Percentiles rank a stretch among this genome's conserved stretches.
These are phyloP conservation scores for Termitomyces sp. DNA, from an alignment of 768 basidiomycete species.

Conservation along the genomic window DNA sequence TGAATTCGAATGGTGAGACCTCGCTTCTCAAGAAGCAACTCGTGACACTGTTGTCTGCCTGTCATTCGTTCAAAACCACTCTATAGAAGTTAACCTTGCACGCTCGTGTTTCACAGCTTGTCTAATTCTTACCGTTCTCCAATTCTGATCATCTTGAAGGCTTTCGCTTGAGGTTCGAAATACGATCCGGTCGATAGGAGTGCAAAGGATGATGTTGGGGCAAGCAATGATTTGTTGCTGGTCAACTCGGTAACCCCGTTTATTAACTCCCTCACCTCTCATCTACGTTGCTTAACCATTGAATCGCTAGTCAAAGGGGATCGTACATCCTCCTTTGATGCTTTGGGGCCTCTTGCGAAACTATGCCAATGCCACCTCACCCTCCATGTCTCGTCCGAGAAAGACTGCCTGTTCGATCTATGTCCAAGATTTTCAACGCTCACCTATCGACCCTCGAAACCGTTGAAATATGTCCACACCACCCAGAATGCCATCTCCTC, in stretches of 20 bases:
- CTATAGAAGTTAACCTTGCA: conserved; percentile 29
- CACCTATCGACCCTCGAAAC: background rate
- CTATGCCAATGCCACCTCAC: conserved; percentile 14
- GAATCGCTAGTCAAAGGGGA: conserved; percentile 26
- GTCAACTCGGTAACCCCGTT: conserved; percentile 25
- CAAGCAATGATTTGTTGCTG: conserved; percentile 10
- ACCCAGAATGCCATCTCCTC: background rate
- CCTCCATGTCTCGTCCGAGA: background rate
- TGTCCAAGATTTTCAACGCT: background rate
- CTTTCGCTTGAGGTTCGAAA: conserved; percentile 30
- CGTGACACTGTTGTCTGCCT: conserved; percentile 19
- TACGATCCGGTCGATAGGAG: conserved; percentile 11
- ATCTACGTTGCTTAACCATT: conserved; percentile 26
- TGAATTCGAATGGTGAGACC: conserved; percentile 33
- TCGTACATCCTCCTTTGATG: conserved; percentile 26
- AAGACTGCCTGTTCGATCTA: background rate
- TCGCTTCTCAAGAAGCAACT: too few relatives aligned
- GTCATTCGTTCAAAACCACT: conserved; percentile 22
- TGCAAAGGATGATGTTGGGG: background rate
- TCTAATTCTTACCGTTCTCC: conserved; percentile 21
- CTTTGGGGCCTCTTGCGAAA: conserved; percentile 20
- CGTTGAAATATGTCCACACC: conserved; percentile 1
- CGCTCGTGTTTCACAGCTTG: conserved; percentile 28
- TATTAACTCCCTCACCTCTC: conserved; percentile 21
- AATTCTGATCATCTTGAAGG: conserved; percentile 29